A percentile compares a stretch with the other conserved stretches of the same genome.
phyloP scores from a whole-genome alignment of 768 basidiomycete species.

The Boletellus sp. region DNA sequence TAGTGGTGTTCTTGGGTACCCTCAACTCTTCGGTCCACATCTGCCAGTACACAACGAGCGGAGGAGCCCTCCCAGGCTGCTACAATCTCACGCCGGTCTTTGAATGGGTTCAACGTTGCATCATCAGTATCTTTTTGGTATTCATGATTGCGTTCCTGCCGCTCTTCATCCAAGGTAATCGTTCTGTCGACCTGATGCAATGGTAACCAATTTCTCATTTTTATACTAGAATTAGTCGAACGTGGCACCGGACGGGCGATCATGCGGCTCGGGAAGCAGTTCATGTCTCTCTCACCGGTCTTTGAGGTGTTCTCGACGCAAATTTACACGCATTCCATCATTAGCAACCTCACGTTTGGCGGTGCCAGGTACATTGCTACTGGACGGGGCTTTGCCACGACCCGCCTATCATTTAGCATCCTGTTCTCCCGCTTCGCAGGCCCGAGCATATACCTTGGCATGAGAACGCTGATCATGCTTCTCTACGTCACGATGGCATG shows the following conservation, averaged over 20 bases:
- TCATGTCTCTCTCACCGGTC: slow-evolving; percentile 87
- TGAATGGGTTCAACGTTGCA: slow-evolving; percentile 93
- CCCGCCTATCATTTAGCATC: slow-evolving; percentile 90
- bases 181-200: background rate
- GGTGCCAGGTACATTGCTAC: slow-evolving; percentile 99
- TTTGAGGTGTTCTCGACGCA: slow-evolving; percentile 99
- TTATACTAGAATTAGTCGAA: slow-evolving; percentile 78
- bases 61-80: slow-evolving; percentile 82
- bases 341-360: slow-evolving; percentile 95
- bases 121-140: slow-evolving; percentile 97
- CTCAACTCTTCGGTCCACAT: slow-evolving; percentile 77
- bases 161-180: slow-evolving; percentile 87
- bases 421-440: slow-evolving; percentile 98
- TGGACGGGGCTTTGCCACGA: slow-evolving; percentile 97
- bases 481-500: slow-evolving; percentile 91
- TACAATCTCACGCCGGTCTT: slow-evolving; percentile 94
- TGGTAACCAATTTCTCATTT: slow-evolving; percentile 15
- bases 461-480: slow-evolving; percentile 87
- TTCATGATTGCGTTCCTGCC: slow-evolving; percentile 97
- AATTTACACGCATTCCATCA: slow-evolving; percentile 96
- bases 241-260: slow-evolving; percentile 91
- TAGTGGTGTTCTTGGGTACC: slow-evolving; percentile 94
- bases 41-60: slow-evolving; percentile 72
- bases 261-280: slow-evolving; percentile 89
- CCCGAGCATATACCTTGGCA: slow-evolving; percentile 95